Percentiles rank a stretch among this genome's conserved stretches.
Evolutionary conservation across 208 protist genomes (phyloP).

Genomic region (Leishmania braziliensis): DNA sequence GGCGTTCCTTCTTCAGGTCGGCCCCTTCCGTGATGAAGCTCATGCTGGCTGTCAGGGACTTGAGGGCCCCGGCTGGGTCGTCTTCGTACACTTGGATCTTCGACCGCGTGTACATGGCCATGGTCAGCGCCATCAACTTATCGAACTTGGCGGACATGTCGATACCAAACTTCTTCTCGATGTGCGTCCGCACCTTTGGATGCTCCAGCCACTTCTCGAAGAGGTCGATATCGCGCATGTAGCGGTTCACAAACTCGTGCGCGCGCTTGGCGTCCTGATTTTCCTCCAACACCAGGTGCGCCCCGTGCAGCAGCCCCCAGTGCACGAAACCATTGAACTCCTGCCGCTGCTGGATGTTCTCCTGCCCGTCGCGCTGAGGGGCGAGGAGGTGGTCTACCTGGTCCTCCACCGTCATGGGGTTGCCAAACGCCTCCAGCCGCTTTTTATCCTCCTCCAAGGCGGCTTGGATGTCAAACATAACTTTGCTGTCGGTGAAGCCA

Average conservation of each 20-base stretch:
- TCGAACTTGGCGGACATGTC: conserved; percentile 88
- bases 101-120: conserved; percentile 87
- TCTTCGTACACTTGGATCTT: conserved; percentile 92
- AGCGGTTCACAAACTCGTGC: conserved; percentile 90
- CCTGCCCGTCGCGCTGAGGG: conserved; percentile 80
- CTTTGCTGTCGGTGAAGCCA: conserved; percentile 73
- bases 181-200: conserved; percentile 87
- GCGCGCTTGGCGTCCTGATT: conserved; percentile 86
- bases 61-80: conserved; percentile 83
- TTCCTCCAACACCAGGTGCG: conserved; percentile 86
- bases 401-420: conserved; percentile 86
- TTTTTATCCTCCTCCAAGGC: conserved; percentile 84
- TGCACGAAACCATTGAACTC: conserved; percentile 92
- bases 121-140: conserved; percentile 85
- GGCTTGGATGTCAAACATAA: conserved; percentile 85
- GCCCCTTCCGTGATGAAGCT: conserved; percentile 72
- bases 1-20: conserved; percentile 65
- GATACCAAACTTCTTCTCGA: conserved; percentile 86
- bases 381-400: conserved; percentile 85
- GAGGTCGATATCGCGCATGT: conserved; percentile 91
- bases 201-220: conserved; percentile 92
- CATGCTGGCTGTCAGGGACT: conserved; percentile 81
- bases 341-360: conserved; percentile 80
- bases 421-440: conserved; percentile 88
- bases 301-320: conserved; percentile 87